Evolutionary conservation across 352 stramenopile genomes (phyloP), one percentile per base, ranked within the genome.

Genomic region (Pythium myriotylum): DNA sequence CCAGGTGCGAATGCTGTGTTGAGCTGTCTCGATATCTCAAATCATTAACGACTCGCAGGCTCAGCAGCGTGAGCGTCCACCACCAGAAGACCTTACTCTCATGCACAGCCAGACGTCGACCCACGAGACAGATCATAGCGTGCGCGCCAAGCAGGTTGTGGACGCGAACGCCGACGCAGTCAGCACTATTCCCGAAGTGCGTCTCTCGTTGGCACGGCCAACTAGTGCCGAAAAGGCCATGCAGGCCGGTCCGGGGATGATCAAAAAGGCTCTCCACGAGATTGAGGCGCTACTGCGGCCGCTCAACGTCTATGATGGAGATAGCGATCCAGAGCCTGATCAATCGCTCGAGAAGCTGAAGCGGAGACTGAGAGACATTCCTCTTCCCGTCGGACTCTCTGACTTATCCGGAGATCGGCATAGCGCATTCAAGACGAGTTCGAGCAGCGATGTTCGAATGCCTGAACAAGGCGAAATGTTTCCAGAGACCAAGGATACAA

Each of bases 1-100:
- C 3, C 81, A 91, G 77, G 83, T 88, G 8, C n/a, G 50, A 10
- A 5, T 23, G 20, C 6, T 46, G 17, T n/a, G 10, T 13, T 45
- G 33, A 10, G 20, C 20, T n/a, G n/a, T n/a, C 9, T 17, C 8
- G 2, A 2, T 45, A 4, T 14, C 37, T 43, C 17, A 3, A 43
- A 43, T 14, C 17, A 43, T 14, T 43, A 16, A 43, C 37, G 13
- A 20, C 8, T 6, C 3, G 19, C 13, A 43, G 12, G 3, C 23
- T n/a, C 12, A 64, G 54, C 33, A 64, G 24, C 48, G 35, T 2
- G 42, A 69, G 3, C 52, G 61, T 1, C 33, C 42, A 10, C 40
- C 46, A 0, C 43, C 37, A 16, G 52, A 53, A 12, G 39, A 67
- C 19, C 51, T 67, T 19, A 41, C 22, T 4, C 22, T 57, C 9